Evolutionary conservation across 345 rosid genomes (phyloP), one percentile per base, ranked within the genome.

Genomic region (Arabidopsis suecica): DNA sequence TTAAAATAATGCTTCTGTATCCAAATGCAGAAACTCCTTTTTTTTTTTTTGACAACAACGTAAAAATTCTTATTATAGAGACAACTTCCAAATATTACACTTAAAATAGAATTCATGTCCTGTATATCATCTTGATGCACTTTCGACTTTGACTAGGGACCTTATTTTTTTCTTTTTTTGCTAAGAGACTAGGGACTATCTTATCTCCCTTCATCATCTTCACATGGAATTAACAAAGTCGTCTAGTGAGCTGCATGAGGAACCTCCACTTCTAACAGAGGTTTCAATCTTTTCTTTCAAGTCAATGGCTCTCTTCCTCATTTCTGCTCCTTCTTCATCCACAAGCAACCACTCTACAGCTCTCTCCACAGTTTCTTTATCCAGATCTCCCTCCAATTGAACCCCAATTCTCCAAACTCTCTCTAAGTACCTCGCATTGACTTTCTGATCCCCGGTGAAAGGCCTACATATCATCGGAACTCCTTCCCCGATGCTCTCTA

Each of bases 381-480:
- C 71, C 71, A 81, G 60, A 13, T 65, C 68, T 23, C 73, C 77
- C 56, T 83, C 85, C 20, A 84, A n/a, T 6, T 48, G 73, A 59
- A 84, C 6, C 2, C 89, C 89, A 32, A 79, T 37, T 63, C 75
- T 81, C 87, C 86, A 84, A 9, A 66, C 65, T 25, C 74, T 44
- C 63, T 77, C 77, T 7, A 81, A 55, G 61, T 73, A 79, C 72
- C 89, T 82, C 0, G 83, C 82, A 69, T 59, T 82, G n/a, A 80
- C 83, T 7, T 11, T 73, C 65, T 85, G 88, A 71, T 85, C 86
- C 0, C 80, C 86, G 0, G 80, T 74, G 30, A 54, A 50, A 14
- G 88, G 86, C 37, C 78, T 81, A 44, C 88, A 85, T 0, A 85
- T 77, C 78, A 85, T 64, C 0, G 88, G 88, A 40, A 85, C 83